Evolutionary conservation across 495 filamentous ascomycete species (phyloP).

Genomic region (Neurospora cerealis): DNA sequence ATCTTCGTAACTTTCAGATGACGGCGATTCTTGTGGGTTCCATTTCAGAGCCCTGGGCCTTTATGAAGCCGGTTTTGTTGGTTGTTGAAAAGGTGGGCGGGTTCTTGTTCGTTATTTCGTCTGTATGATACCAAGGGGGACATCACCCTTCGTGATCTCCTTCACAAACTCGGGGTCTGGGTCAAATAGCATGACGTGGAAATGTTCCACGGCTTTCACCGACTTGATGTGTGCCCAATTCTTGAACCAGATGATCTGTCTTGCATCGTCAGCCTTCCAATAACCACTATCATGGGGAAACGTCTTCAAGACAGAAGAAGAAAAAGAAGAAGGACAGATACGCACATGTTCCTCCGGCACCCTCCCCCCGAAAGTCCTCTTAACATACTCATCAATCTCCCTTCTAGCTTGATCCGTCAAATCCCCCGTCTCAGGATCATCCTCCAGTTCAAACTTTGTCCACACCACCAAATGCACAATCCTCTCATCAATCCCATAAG

Average conservation of each 20-base stretch:
- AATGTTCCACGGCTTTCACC: conserved; percentile 83
- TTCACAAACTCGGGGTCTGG: conserved; percentile 59
- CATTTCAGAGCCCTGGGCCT: background rate
- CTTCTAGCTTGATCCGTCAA: conserved; percentile 50
- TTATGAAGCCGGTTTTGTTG: background rate
- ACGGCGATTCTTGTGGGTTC: background rate
- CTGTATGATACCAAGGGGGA: conserved; percentile 39
- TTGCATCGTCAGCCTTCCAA: background rate
- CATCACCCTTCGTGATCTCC: conserved; percentile 65
- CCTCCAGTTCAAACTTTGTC: conserved; percentile 67
- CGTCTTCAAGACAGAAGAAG: background rate
- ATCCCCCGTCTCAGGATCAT: conserved; percentile 56
- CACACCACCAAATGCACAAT: conserved; percentile 82
- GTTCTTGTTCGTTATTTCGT: background rate
- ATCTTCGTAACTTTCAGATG: background rate
- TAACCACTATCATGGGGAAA: background rate
- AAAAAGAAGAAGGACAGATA: background rate
- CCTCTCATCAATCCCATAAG: conserved; percentile 64
- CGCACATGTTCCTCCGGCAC: conserved; percentile 35
- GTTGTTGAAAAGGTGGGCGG: background rate
- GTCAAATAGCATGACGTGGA: conserved; percentile 81
- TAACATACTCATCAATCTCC: conserved; percentile 60
- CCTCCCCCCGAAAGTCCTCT: conserved; percentile 44
- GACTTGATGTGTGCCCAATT: conserved; percentile 78
- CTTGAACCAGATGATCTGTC: conserved; percentile 77